A percentile compares a stretch with the other conserved stretches of the same genome.
Conservation (phyloP, 2,329 filamentous ascomycete species). For the Cladorrhinum sp. region DNA sequence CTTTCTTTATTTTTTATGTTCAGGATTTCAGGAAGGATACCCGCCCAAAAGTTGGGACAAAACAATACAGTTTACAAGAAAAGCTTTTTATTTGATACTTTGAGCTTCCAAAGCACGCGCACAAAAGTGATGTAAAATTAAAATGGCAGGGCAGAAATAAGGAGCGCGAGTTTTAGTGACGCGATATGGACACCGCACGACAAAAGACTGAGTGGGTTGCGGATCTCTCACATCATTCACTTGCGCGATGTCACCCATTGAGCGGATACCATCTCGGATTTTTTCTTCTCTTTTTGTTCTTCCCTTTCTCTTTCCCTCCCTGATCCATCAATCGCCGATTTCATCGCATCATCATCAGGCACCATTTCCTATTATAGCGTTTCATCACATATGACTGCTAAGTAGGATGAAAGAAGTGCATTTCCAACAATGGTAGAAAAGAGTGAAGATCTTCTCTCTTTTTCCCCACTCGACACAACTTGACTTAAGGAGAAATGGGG, state of each 20-base stretch:
- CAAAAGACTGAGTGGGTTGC: background rate
- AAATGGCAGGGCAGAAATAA: background rate
- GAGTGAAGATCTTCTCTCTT: background rate
- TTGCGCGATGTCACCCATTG: background rate
- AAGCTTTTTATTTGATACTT: background rate
- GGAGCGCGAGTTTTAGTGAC: background rate
- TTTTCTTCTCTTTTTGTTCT: background rate
- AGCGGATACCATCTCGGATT: background rate
- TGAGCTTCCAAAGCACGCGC: background rate
- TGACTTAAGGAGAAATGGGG: too few relatives aligned
- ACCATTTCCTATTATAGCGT: background rate
- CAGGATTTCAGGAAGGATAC: conserved; percentile 4
- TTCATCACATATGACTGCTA: too few relatives aligned
- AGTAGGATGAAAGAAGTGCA: too few relatives aligned
- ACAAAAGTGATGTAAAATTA: background rate
- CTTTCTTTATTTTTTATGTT: conserved; percentile 2
- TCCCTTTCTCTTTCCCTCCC: background rate
- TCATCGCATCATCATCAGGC: background rate
- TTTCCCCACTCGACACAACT: background rate
- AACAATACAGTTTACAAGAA: background rate
- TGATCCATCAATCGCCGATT: background rate
- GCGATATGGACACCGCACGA: background rate
- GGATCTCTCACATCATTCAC: background rate
- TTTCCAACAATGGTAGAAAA: too few relatives aligned
- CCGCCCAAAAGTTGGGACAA: conserved; percentile 1